Base-by-base conservation (phyloP, 202 grass and related monocot species). In the Zoysia matrella region DNA sequence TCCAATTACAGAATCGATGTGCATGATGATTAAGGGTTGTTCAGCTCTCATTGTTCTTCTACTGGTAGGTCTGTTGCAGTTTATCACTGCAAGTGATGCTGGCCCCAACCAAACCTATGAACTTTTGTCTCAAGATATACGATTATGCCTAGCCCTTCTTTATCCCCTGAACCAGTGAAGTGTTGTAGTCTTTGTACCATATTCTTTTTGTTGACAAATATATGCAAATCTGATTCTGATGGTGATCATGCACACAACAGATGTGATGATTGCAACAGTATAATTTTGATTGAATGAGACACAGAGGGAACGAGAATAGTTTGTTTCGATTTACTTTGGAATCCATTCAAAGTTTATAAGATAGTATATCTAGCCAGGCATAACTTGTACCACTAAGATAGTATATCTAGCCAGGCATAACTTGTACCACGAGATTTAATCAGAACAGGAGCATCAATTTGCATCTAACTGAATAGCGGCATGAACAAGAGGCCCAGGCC, bases 11-110 rank as follows among this genome's bases (percentile, higher is more conserved):
- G 70, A 70, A 83, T 76, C 70, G 66, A 11, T 15, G 30, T 36
- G 30, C 30, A 68, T 83, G 69, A 86, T 90, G 56, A 10, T 90
- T 75, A 86, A 40, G 74, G 82, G 88, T 55, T 52, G 74, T 86
- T 80, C 80, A 83, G 75, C 75, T 47, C 80, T 86, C 76, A 79
- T 78, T 75, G 54, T 86, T 74, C 79, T 43, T 61, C 30, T 36
- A 36, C 30, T 36, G 1, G 82, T 76, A 22, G 57, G 71, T 6
- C 43, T 62, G 3, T 9, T 57, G 42, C 55, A 81, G 73, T 81
- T 67, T 85, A 71, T 65, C 56, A 81, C 56, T 76, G 67, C 64
- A 51, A 57, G 71, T 65, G 65, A 74, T 70, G 64, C 39, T 52
- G 69, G 13, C 45, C 41, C 61, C 82, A 81, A 66, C 67, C 53